Evolutionary conservation across 495 filamentous ascomycete genomes (phyloP).

Genomic region (Lophiostoma macrostomum): DNA sequence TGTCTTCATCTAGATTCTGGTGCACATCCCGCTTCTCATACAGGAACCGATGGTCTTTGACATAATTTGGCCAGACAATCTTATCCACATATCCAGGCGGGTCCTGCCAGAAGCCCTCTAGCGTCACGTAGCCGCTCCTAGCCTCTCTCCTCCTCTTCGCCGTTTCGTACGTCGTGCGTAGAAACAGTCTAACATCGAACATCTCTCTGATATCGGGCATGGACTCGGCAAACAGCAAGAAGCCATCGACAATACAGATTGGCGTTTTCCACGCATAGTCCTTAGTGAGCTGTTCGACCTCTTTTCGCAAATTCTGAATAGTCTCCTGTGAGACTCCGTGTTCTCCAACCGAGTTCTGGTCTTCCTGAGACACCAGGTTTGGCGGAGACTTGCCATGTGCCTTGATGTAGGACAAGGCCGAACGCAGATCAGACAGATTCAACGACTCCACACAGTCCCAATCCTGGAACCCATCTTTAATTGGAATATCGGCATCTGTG

Average conservation of each 20-base stretch:
- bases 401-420: conserved; percentile 61
- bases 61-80: conserved; percentile 94
- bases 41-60: conserved; percentile 69
- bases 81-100: conserved; percentile 91
- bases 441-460: conserved; percentile 83
- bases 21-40: conserved; percentile 65
- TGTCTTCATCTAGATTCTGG: conserved; percentile 46
- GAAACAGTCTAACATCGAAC: conserved; percentile 73
- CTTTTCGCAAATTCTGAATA: conserved; percentile 44
- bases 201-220: conserved; percentile 48
- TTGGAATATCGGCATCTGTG: conserved; percentile 65
- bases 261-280: conserved; percentile 28
- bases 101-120: conserved; percentile 88
- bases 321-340: conserved; percentile 45
- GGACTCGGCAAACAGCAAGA: conserved; percentile 63
- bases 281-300: conserved; percentile 12
- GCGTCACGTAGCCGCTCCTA: conserved; percentile 79
- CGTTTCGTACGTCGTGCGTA: conserved; percentile 57
- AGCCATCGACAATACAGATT: conserved; percentile 72
- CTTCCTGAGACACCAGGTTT: conserved; percentile 67
- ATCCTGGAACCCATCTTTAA: conserved; percentile 61
- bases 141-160: conserved; percentile 68
- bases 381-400: conserved; percentile 62
- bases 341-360: conserved; percentile 62
- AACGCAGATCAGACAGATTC: conserved; percentile 60